Evolutionary conservation across 1,139 yeast genomes (phyloP).

Genomic region (Yamadazyma taylorii): DNA sequence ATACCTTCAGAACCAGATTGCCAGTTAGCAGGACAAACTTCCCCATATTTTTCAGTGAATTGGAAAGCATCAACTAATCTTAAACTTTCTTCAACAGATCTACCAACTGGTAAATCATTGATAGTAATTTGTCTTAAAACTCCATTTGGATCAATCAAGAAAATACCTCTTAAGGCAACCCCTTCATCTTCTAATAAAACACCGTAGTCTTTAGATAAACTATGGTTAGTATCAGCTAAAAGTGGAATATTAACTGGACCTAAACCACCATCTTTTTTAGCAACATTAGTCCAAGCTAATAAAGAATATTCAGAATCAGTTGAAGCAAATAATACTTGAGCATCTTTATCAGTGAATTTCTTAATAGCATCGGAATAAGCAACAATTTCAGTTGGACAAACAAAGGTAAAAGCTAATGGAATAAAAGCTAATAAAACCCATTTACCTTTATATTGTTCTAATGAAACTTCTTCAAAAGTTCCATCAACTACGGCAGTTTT

Average conservation of each 20-base stretch:
- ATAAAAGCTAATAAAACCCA: slow-evolving; percentile 96
- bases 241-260: slow-evolving; percentile 94
- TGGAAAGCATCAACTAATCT: slow-evolving; percentile 99
- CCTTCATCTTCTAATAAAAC: slow-evolving; percentile 95
- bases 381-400: slow-evolving; percentile 98
- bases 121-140: slow-evolving; percentile 91
- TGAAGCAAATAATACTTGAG: slow-evolving; percentile 91
- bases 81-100: slow-evolving; percentile 95
- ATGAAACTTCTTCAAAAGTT: slow-evolving; percentile 87
- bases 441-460: slow-evolving; percentile 95
- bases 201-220: slow-evolving; percentile 93
- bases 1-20: slow-evolving; percentile 95
- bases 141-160: slow-evolving; percentile 96
- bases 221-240: slow-evolving; percentile 95
- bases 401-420: slow-evolving; percentile 98
- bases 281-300: slow-evolving; percentile 96
- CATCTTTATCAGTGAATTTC: slow-evolving; percentile 84
- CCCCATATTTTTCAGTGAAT: slow-evolving; percentile 97
- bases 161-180: slow-evolving; percentile 95
- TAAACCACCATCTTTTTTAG: slow-evolving; percentile 97
- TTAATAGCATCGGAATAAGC: slow-evolving; percentile 95
- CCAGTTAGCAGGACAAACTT: slow-evolving; percentile 99
- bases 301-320: slow-evolving; percentile 97
- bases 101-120: slow-evolving; percentile 98
- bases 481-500: slow-evolving; percentile 98